Base-by-base conservation (phyloP, 306 rosid species). In the Erythrophleum fordii region DNA sequence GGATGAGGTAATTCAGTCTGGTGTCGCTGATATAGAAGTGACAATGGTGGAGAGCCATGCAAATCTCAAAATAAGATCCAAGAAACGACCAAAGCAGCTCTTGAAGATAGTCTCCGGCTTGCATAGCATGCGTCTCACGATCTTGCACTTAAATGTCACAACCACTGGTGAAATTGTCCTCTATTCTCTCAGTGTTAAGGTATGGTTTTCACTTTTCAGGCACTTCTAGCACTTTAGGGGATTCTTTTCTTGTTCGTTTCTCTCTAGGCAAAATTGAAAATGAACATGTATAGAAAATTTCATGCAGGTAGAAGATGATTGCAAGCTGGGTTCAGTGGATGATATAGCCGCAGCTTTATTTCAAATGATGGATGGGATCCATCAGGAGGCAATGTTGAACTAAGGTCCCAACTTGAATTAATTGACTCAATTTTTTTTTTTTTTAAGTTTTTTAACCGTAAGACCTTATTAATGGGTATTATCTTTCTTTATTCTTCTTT, bases 21-120 rank as follows among this genome's bases (percentile, higher is more conserved):
- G 84, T 26, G 62, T 87, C 58, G 98, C 97, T 52, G 98, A 96
- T 48, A 84, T 96, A 60, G 97, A 96, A 84, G 99, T 93, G 56
- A 89, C 94, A 60, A 88, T 96, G 97, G 98, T 93, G 62, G 99
- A 93, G 74, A 92, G 87, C 86, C 99, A 96, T 85, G 99, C 97
- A 77, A 96, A 84, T 78, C 81, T 96, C 59, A 93, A 92, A 71
- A 92, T 96, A 67, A 89, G 97, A 60, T 87, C 97, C 10, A 86
- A 85, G 79, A 90, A 78, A 79, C 62, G 88, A 31, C 91, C 98
- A 34, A 93, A 90, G 79, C 98, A 90, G 77, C 91, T 90, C 28
- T 70, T 93, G 82, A 93, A 89, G 69, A 75, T 96, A 35, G 97
- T 93, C 28, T 85, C 93, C 72, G 88, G 89, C 52, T 83, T 93